These are phyloP conservation scores for Ustilago cynodontis DNA, from an alignment of 1,284 basidiomycete genomes.

Conservation along the genomic window DNA sequence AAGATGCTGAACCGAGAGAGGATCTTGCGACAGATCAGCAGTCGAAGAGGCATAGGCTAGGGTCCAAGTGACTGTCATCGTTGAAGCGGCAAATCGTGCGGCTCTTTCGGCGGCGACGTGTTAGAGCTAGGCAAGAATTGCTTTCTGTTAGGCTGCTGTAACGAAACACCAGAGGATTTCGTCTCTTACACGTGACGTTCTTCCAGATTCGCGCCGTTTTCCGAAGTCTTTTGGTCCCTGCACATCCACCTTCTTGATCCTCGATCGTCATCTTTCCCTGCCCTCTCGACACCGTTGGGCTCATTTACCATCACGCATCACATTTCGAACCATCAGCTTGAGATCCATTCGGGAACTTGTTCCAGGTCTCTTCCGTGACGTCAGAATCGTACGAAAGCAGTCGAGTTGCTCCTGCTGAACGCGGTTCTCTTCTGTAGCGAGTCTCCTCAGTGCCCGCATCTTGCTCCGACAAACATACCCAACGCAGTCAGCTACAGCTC, in stretches of 20 bases:
- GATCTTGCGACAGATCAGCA: too few species aligned
- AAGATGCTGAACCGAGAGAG: too few species aligned
- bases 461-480: background rate
- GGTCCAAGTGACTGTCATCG: too few species aligned
- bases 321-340: background rate
- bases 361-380: too few species aligned
- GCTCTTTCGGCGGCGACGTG: too few species aligned
- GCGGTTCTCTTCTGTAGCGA: background rate
- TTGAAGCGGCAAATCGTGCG: too few species aligned
- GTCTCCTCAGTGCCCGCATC: background rate
- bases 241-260: slow-evolving; percentile 13
- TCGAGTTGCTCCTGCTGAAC: background rate
- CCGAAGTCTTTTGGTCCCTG: slow-evolving; percentile 9
- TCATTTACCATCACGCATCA: background rate
- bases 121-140: too few species aligned
- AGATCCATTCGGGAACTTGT: too few species aligned
- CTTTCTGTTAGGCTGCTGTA: too few species aligned
- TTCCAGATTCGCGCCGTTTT: slow-evolving; percentile 26
- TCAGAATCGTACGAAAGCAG: slow-evolving; percentile 4
- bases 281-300: background rate
- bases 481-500: background rate
- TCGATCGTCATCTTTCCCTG: background rate
- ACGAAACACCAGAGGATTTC: background rate
- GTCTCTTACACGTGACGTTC: slow-evolving; percentile 18
- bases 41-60: too few species aligned